These are phyloP conservation scores for Ceratobasidium papillatum DNA, from an alignment of 1,284 basidiomycete genomes.

Conservation along the genomic window DNA sequence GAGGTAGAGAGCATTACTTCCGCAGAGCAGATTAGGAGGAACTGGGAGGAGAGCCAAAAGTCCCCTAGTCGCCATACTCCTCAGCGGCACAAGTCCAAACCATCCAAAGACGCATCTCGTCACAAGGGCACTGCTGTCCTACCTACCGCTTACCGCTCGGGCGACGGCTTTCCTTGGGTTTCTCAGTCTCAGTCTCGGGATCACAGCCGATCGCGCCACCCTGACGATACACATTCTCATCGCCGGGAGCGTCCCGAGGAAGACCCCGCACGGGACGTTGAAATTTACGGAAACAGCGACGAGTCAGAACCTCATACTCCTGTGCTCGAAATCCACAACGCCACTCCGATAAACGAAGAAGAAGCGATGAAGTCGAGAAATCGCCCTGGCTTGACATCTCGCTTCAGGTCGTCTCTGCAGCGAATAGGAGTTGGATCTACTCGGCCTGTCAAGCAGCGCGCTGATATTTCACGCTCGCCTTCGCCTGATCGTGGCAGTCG, in stretches of 20 bases:
- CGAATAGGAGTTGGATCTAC: slow-evolving; percentile 23
- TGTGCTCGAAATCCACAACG: slow-evolving; percentile 35
- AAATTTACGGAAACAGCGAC: slow-evolving; percentile 24
- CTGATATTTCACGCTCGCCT: slow-evolving; percentile 35
- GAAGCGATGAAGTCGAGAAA: slow-evolving; percentile 2
- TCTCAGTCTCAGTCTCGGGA: neutral
- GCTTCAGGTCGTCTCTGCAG: slow-evolving; percentile 29
- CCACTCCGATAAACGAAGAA: slow-evolving; percentile 24
- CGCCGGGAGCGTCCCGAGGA: neutral
- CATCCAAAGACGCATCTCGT: neutral
- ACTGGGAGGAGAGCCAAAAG: slow-evolving; percentile 34
- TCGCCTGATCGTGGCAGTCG: slow-evolving; percentile 22
- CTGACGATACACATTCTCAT: slow-evolving; percentile 8
- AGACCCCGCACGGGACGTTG: neutral
- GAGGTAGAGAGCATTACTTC: slow-evolving; percentile 29
- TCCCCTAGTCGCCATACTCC: slow-evolving; percentile 1
- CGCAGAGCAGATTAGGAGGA: slow-evolving; percentile 25
- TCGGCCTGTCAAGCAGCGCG: slow-evolving; percentile 24
- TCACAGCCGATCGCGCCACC: neutral
- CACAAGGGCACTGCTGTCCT: neutral
- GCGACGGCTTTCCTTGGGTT: slow-evolving; percentile 17
- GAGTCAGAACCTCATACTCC: slow-evolving; percentile 20
- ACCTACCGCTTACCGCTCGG: slow-evolving; percentile 21
- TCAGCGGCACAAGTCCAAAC: neutral
- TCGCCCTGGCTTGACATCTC: slow-evolving; percentile 19